A percentile compares a stretch with the other conserved stretches of the same genome.
These are phyloP conservation scores for Colletotrichum euphorbiae DNA, from an alignment of 2,329 filamentous ascomycete genomes.

Conservation along the genomic window DNA sequence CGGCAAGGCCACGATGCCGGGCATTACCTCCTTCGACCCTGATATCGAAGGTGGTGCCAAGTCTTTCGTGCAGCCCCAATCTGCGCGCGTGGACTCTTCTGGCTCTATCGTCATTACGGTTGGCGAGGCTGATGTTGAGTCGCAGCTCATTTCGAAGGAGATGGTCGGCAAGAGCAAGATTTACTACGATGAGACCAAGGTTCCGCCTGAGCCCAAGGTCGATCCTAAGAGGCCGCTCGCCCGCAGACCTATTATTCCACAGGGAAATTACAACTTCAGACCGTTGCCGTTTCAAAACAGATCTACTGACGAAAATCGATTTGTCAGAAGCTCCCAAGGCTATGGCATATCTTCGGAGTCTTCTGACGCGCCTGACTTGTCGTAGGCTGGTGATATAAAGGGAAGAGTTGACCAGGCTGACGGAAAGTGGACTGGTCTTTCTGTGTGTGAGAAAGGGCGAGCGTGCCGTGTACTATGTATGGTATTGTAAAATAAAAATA, in stretches of 20 bases:
- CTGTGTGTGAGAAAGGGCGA: constrained; percentile 12
- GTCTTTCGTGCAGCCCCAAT: constrained; percentile 60
- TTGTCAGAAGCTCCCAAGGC: constrained; percentile 50
- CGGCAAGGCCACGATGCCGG: constrained; percentile 42
- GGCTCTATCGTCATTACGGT: constrained; percentile 62
- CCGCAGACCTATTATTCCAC: not conserved
- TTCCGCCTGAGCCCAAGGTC: not conserved
- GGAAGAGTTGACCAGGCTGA: not conserved
- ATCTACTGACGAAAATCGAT: not conserved
- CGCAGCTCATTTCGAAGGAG: constrained; percentile 61
- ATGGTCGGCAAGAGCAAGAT: constrained; percentile 50
- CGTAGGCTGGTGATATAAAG: constrained; percentile 21
- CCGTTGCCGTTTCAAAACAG: not conserved
- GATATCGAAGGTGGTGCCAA: constrained; percentile 64
- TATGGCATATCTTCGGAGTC: constrained; percentile 50
- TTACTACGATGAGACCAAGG: constrained; percentile 45
- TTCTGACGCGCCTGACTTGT: constrained; percentile 26
- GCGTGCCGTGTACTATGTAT: constrained; percentile 32
- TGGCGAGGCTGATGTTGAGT: constrained; percentile 52
- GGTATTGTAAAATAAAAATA: constrained; percentile 37
- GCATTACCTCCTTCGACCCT: constrained; percentile 59
- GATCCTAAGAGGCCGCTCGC: constrained; percentile 12
- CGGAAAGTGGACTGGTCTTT: constrained; percentile 2
- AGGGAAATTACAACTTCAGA: too few species aligned
- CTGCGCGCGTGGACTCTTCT: constrained; percentile 60